These are phyloP conservation scores for Cutaneotrichosporon arboriforme DNA, from an alignment of 1,284 basidiomycete species.

Conservation along the genomic window DNA sequence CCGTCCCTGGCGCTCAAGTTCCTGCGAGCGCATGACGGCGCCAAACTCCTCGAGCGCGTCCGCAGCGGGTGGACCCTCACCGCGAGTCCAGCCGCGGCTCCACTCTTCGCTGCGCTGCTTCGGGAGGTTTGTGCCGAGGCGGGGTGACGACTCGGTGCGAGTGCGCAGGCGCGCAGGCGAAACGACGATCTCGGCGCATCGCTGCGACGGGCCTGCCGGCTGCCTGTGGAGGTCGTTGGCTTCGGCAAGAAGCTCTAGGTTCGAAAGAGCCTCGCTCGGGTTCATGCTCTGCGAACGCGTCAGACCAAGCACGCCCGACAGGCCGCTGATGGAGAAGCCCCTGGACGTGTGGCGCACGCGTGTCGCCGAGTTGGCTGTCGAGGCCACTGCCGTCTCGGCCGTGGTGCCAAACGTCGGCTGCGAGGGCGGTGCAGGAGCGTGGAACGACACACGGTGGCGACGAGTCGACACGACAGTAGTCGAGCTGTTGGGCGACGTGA, in stretches of 20 bases:
- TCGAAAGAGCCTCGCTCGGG: conserved; percentile 30
- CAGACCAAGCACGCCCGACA: conserved; percentile 37
- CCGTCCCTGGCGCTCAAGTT: conserved; percentile 25
- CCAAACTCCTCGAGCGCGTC: conserved; percentile 42
- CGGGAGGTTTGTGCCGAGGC: conserved; percentile 4
- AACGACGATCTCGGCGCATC: neutral
- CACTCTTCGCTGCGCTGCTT: conserved; percentile 36
- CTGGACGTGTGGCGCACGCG: conserved; percentile 2
- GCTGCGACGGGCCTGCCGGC: conserved; percentile 1
- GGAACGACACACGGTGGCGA: conserved; percentile 29
- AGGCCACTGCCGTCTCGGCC: conserved; percentile 26
- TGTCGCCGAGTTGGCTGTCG: conserved; percentile 8
- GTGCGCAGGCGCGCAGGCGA: conserved; percentile 13
- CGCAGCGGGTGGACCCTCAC: conserved; percentile 37
- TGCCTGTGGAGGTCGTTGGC: conserved; percentile 18
- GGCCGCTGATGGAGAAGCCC: conserved; percentile 40
- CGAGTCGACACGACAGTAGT: conserved; percentile 12
- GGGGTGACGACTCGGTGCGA: conserved; percentile 18
- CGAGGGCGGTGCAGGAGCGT: conserved; percentile 32
- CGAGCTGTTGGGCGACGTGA: neutral
- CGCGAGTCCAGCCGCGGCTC: conserved; percentile 37
- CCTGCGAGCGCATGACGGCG: conserved; percentile 29
- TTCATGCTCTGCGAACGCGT: conserved; percentile 16
- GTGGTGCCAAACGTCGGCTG: conserved; percentile 34
- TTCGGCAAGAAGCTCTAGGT: conserved; percentile 33